phyloP scores from a whole-genome alignment of 108 stramenopile species.

The Schizochytrium sp. region DNA sequence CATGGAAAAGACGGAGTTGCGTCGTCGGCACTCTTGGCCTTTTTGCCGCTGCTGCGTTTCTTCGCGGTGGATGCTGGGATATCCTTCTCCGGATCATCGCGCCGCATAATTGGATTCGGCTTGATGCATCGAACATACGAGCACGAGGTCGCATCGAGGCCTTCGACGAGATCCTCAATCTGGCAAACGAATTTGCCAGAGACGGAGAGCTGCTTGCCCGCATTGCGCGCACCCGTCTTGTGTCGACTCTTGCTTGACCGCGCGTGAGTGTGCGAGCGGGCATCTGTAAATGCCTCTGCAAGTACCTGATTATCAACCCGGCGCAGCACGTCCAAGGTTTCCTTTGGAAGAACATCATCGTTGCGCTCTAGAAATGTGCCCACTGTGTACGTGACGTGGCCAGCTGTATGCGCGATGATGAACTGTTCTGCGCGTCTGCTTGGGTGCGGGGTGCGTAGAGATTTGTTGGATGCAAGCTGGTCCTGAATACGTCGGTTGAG shows the following conservation, averaged over 20 bases:
- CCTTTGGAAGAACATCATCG: conserved; percentile 38
- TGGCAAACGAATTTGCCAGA: conserved; percentile 31
- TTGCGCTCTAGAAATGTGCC: conserved; percentile 57
- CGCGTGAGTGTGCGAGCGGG: not conserved
- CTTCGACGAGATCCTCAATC: conserved; percentile 33
- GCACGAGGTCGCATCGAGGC: conserved; percentile 35
- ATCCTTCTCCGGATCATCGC: not conserved
- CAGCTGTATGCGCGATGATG: conserved; percentile 52
- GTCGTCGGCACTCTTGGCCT: not conserved
- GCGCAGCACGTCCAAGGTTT: not conserved
- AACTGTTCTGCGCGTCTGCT: conserved; percentile 30
- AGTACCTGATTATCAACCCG: not conserved
- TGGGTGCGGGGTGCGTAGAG: not conserved
- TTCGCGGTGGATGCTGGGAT: too few species aligned
- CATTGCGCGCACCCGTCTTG: not conserved
- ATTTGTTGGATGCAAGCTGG: not conserved
- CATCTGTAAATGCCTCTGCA: not conserved
- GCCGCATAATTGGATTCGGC: conserved; percentile 32
- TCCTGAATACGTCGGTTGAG: not conserved
- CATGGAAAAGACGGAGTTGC: conserved; percentile 4
- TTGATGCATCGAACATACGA: conserved; percentile 48
- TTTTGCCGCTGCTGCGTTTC: too few species aligned
- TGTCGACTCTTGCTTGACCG: not conserved
- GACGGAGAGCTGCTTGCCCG: conserved; percentile 17
- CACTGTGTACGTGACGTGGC: conserved; percentile 45